Evolutionary conservation across 2,329 filamentous ascomycete genomes (phyloP), one percentile per base, ranked within the genome.

Genomic region (Cladosporium sp.): DNA sequence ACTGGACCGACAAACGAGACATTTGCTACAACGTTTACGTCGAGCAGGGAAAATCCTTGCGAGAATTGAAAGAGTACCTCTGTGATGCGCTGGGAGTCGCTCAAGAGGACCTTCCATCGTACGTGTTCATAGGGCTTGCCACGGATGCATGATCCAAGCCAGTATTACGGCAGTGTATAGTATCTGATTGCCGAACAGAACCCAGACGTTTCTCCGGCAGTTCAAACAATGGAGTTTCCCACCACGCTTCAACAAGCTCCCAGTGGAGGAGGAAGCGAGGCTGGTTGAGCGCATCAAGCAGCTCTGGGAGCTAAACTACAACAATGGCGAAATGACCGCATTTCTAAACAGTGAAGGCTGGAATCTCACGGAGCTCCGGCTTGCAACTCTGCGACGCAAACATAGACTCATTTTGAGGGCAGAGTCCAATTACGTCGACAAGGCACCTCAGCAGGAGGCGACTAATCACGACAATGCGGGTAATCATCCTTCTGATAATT

Each of bases 61-160:
- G 86, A 62, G 83, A 91, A 59, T 85, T 93, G 40, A 86, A 88
- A 75, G 77, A 83, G 22, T 83, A 84, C 63, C 84, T 89, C 77
- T 54, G 60, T 38, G 53, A 81, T 77, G 59, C 58, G 43, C 62
- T 67, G 55, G 56, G 57, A 44, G 55, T 65, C 46, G 44, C 53
- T 58, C 74, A 74, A 53, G 74, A 77, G 76, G 85, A 72, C 77
- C 76, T 81, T 31, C 86, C 87, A 18, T 87, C 84, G 85, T 87
- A 74, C 35, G 65, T 67, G 28, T 48, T 43, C 14, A 11, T 14
- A 9, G 16, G 8, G 35, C n/a, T 14, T 35, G n/a, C 7, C 10
- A 9, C 10, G 1, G 4, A 5, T 14, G 35, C 18, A 9, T 9
- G 35, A 38, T 7, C 8, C n/a, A 14, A 38, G 8, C 13, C 13